These are phyloP conservation scores for Brasenia schreberi DNA, from an alignment of 164 flowering plant genomes.

Conservation along the genomic window DNA sequence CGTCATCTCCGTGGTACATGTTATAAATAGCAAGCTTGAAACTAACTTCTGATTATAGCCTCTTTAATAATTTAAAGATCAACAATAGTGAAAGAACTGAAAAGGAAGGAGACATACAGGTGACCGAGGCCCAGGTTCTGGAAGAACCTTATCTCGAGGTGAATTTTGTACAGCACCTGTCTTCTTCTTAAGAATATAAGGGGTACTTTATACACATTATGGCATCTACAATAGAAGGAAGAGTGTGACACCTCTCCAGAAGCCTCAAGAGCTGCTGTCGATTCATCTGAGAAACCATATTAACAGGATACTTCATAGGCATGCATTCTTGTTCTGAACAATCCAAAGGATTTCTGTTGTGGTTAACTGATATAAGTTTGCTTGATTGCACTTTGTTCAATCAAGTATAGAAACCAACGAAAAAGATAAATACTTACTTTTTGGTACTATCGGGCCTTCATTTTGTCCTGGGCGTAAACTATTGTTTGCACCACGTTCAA, in stretches of 20 bases:
- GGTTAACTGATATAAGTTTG: slow-evolving; percentile 8
- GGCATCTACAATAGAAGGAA: neutral
- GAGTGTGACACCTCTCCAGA: slow-evolving; percentile 83
- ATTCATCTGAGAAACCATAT: slow-evolving; percentile 86
- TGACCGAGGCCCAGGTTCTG: slow-evolving; percentile 93
- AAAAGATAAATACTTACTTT: slow-evolving; percentile 15
- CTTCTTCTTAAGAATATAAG: slow-evolving; percentile 49
- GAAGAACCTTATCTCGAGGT: slow-evolving; percentile 61
- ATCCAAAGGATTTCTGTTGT: slow-evolving; percentile 18
- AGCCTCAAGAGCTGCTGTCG: slow-evolving; percentile 89
- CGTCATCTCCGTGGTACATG: too few relatives aligned
- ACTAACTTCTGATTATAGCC: too few relatives aligned
- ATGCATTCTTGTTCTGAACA: slow-evolving; percentile 14
- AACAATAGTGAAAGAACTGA: neutral
- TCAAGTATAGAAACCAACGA: neutral
- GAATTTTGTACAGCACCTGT: slow-evolving; percentile 92
- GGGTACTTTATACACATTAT: neutral
- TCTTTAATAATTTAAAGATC: too few relatives aligned
- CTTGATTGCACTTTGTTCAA: neutral
- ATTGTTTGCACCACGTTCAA: neutral
- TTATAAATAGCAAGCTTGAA: too few relatives aligned
- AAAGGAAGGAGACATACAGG: slow-evolving; percentile 46
- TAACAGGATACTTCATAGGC: slow-evolving; percentile 22
- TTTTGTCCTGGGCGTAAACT: neutral
- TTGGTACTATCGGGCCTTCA: slow-evolving; percentile 1